A percentile compares a stretch with the other conserved stretches of the same genome.
Evolutionary conservation across 768 basidiomycete species (phyloP).

Genomic region (Pleurotus salmoneostramineus): DNA sequence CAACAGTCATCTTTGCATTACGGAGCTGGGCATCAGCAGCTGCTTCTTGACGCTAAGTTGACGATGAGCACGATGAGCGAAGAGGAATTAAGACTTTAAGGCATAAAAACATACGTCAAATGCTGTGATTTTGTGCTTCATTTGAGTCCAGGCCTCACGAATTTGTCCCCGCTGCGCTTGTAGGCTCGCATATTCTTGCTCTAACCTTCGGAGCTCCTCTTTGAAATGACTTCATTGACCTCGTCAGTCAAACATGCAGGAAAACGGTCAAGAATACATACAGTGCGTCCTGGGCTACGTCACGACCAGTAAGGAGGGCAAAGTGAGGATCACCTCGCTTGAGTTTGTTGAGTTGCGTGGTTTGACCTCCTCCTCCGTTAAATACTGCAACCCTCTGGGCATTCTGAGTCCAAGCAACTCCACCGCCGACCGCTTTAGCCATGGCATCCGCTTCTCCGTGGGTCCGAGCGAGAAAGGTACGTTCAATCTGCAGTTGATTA

Average conservation of each 20-base stretch:
- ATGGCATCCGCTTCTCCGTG: conserved; percentile 63
- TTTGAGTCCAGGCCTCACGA: conserved; percentile 22
- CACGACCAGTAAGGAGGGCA: conserved; percentile 50
- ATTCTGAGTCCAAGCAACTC: conserved; percentile 63
- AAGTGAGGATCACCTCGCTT: conserved; percentile 30
- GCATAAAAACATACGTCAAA: conserved; percentile 26
- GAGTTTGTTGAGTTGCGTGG: conserved; percentile 30
- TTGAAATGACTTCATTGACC: conserved; percentile 38
- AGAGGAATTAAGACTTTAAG: neutral
- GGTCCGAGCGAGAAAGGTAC: conserved; percentile 55
- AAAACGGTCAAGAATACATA: conserved; percentile 20
- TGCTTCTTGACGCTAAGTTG: conserved; percentile 23
- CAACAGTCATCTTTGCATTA: conserved; percentile 29
- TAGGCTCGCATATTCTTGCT: conserved; percentile 30
- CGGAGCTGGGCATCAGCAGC: conserved; percentile 19
- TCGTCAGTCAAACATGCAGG: neutral
- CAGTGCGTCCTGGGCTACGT: conserved; percentile 45
- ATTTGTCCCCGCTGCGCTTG: conserved; percentile 21
- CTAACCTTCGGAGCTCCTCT: conserved; percentile 31
- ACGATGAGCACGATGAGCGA: neutral
- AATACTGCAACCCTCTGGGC: conserved; percentile 58
- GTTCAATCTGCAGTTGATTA: conserved; percentile 71
- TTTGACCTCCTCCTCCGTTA: conserved; percentile 69
- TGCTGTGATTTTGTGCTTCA: conserved; percentile 23
- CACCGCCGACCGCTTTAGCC: conserved; percentile 35